Evolutionary conservation across 2,329 filamentous ascomycete species (phyloP), one percentile per base, ranked within the genome.

Genomic region (Pestalotiopsis sp.): DNA sequence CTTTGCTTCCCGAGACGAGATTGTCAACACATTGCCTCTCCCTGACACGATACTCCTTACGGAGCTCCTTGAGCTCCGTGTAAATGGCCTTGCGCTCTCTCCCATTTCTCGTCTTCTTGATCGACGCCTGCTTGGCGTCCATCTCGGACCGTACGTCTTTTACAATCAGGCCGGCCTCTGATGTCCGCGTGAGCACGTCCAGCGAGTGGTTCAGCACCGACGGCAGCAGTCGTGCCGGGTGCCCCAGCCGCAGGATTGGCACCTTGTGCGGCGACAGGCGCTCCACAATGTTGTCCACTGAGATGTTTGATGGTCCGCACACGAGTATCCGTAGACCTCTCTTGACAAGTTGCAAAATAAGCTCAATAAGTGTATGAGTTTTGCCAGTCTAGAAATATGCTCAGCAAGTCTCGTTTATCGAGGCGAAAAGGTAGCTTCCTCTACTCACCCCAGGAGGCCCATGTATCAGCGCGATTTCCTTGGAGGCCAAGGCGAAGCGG

Each of bases 241-340:
- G 96, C 1, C 96, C 96, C 0, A 99, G 88, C 1, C 96, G 92
- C 45, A 98, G 88, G 75, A 98, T 94, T 0, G 94, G 92, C 1
- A 98, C 86, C 75, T 94, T 94, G 79, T 95, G 92, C 0, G 93
- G 90, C 2, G 94, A 90, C 1, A 98, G 87, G 7, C 96, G 90
- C 81, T 99, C 96, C 9, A 98, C 95, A 69, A 99, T 97, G 77
- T 99, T 99, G 86, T 99, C 96, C 1, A 99, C 96, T 0, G 94
- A 96, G 74, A 99, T 95, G 78, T 99, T 99, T 38, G 94, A 97
- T 0, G 96, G 96, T 0, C 95, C 96, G 75, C 96, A 98, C n/a
- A 98, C 95, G 1, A 98, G 86, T 12, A 98, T 85, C 1, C 94
- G 89, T 67, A 91, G 86, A 41, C 90, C 87, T 27, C 89, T 88